Evolutionary conservation across 495 filamentous ascomycete species (phyloP).

Genomic region (Neurospora sp.): DNA sequence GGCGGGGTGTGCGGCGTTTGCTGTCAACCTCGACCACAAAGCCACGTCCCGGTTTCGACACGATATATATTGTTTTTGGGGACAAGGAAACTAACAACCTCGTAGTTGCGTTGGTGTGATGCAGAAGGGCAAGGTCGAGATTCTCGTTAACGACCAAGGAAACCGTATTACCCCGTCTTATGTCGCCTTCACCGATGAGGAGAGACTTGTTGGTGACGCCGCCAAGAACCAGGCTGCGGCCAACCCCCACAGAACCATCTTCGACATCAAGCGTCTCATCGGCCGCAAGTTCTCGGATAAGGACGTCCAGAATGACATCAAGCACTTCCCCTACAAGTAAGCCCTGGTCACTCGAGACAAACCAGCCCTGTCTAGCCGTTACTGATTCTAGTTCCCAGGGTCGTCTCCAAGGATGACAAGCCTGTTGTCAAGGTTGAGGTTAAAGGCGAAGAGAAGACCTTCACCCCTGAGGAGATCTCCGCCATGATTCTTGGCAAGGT

Average conservation of each 20-base stretch:
- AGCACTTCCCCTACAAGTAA: slow-evolving; percentile 83
- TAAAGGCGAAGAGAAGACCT: slow-evolving; percentile 59
- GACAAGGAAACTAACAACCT: slow-evolving; percentile 12
- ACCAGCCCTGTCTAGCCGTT: background rate
- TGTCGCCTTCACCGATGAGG: slow-evolving; percentile 97
- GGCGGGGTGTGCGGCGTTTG: background rate
- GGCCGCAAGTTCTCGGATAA: slow-evolving; percentile 83
- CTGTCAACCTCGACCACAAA: background rate
- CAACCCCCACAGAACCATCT: slow-evolving; percentile 83
- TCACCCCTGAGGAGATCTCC: slow-evolving; percentile 81
- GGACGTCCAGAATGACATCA: slow-evolving; percentile 73
- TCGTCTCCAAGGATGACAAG: slow-evolving; percentile 72
- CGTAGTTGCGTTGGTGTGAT: slow-evolving; percentile 79
- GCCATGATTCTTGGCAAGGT: slow-evolving; percentile 75
- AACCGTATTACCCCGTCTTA: slow-evolving; percentile 98
- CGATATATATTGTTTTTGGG: background rate
- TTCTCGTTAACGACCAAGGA: slow-evolving; percentile 94
- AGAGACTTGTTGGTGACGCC: slow-evolving; percentile 94
- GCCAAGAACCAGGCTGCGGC: slow-evolving; percentile 98
- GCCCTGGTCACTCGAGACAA: background rate
- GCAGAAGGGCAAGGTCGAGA: slow-evolving; percentile 97
- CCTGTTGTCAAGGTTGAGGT: slow-evolving; percentile 72
- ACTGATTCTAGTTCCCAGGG: slow-evolving; percentile 23
- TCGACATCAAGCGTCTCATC: slow-evolving; percentile 89
- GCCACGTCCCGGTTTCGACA: background rate